A percentile compares a stretch with the other conserved stretches of the same genome.
These are phyloP conservation scores for Phytopythium helicoides DNA, from an alignment of 352 stramenopile species.

Conservation along the genomic window DNA sequence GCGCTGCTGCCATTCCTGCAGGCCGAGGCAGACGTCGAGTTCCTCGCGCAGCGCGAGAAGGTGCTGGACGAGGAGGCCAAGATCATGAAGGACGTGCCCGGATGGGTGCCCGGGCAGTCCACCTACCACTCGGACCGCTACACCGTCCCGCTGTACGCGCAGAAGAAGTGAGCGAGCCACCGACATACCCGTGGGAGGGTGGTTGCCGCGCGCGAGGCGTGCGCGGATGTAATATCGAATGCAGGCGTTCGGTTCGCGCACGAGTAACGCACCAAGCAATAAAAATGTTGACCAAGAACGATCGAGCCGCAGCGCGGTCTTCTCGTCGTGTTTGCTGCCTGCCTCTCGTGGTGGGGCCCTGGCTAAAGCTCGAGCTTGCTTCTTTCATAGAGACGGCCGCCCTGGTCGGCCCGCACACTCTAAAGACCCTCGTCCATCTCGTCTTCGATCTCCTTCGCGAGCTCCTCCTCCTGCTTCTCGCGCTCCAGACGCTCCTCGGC, in stretches of 20 bases:
- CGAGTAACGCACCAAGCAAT: neutral
- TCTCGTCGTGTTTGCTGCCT: too few relatives aligned
- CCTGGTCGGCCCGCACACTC: neutral
- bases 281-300: conserved; percentile 9
- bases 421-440: conserved; percentile 94
- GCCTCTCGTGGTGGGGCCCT: too few relatives aligned
- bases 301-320: too few relatives aligned
- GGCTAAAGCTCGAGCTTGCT: neutral
- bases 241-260: conserved; percentile 11
- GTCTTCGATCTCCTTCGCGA: conserved; percentile 97
- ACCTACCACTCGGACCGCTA: conserved; percentile 89
- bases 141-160: conserved; percentile 72
- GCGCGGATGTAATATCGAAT: conserved; percentile 19
- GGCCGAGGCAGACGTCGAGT: conserved; percentile 93
- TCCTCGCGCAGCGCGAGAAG: conserved; percentile 83
- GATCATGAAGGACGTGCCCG: conserved; percentile 95
- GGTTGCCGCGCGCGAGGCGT: neutral
- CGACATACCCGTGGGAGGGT: neutral
- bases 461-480: conserved; percentile 93
- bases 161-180: conserved; percentile 56
- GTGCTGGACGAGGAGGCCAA: conserved; percentile 90
- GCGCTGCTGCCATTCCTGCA: conserved; percentile 93
- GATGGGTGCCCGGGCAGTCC: conserved; percentile 88
- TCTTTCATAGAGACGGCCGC: neutral
- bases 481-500: conserved; percentile 89